These are phyloP conservation scores for Plectranthus barbatus DNA, from an alignment of 257 asterid genomes.

Conservation along the genomic window DNA sequence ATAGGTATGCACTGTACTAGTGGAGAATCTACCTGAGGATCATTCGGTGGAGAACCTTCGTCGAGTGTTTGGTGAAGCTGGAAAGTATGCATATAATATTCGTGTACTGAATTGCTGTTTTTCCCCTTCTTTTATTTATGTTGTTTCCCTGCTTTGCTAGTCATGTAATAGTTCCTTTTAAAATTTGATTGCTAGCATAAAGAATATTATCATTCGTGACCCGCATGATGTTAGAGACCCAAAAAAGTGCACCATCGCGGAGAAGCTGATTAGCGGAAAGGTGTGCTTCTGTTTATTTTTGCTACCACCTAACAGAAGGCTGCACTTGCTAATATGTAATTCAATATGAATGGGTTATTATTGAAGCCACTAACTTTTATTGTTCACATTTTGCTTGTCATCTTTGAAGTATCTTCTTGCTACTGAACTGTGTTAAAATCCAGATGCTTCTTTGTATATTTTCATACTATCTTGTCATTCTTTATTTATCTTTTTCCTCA, in stretches of 20 bases:
- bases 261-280: constrained; percentile 85
- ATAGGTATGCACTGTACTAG: constrained; percentile 88
- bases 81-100: constrained; percentile 47
- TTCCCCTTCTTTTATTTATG: neutral
- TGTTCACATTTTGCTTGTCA: neutral
- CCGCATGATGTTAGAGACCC: constrained; percentile 65
- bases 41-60: constrained; percentile 82
- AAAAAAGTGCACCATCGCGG: constrained; percentile 60
- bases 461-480: neutral
- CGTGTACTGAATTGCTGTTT: neutral
- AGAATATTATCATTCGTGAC: constrained; percentile 56
- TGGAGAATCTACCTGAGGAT: constrained; percentile 92
- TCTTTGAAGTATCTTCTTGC: neutral
- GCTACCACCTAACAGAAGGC: neutral
- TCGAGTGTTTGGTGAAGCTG: constrained; percentile 79
- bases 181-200: constrained; percentile 44
- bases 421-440: neutral
- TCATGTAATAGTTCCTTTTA: neutral
- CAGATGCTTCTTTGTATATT: neutral
- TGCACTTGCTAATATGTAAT: neutral
- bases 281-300: constrained; percentile 29
- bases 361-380: neutral
- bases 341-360: neutral
- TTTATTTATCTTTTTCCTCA: neutral
- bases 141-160: neutral